Conservation (phyloP, 345 rosid genomes). For the Citrus unshiu region DNA sequence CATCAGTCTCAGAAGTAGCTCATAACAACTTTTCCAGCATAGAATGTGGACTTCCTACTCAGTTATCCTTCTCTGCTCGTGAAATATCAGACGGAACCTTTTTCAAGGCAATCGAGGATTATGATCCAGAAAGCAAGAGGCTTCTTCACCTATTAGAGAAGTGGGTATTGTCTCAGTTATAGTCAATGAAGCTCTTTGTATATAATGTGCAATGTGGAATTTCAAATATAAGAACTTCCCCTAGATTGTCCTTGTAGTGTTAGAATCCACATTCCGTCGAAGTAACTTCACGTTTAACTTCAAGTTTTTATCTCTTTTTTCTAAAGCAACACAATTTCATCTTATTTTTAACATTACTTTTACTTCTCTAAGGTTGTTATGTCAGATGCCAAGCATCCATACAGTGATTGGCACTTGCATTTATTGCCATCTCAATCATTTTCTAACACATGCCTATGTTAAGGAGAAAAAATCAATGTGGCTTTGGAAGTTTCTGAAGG, state of each 20-base stretch:
- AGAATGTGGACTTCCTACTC: slow-evolving; percentile 93
- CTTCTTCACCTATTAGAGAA: slow-evolving; percentile 68
- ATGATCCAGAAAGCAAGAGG: slow-evolving; percentile 94
- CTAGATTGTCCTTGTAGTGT: not conserved
- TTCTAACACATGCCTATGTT: not conserved
- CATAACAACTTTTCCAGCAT: slow-evolving; percentile 62
- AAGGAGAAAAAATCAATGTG: not conserved
- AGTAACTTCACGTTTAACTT: not conserved
- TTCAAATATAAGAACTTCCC: not conserved
- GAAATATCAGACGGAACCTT: slow-evolving; percentile 94
- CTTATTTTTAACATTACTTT: not conserved
- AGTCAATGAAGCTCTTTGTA: not conserved
- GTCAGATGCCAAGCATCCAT: not conserved
- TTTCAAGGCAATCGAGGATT: slow-evolving; percentile 91
- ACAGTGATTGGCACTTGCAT: not conserved
- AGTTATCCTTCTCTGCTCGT: slow-evolving; percentile 90
- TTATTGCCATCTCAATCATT: not conserved
- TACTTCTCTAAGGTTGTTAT: not conserved
- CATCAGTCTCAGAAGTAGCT: slow-evolving; percentile 55
- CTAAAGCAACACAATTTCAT: not conserved
- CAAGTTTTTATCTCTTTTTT: not conserved
- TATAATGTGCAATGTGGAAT: not conserved
- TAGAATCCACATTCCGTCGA: not conserved
- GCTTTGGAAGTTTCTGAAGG: not conserved
- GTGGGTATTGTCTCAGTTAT: slow-evolving; percentile 34